Base-by-base conservation (phyloP, 2,329 filamentous ascomycete species). In the Paraphoma chrysanthemicola region DNA sequence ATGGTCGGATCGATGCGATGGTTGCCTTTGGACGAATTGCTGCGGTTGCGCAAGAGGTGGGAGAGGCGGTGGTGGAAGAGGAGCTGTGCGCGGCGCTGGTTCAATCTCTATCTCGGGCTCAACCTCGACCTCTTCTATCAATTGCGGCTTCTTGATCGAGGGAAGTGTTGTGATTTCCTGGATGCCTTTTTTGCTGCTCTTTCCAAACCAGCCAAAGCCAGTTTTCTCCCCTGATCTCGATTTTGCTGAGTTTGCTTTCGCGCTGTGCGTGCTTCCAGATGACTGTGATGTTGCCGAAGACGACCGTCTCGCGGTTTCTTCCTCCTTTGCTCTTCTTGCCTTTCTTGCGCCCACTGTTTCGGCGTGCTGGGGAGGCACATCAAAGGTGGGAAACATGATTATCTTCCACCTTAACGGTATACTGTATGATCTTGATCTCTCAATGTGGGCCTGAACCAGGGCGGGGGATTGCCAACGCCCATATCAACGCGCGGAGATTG, bases 341-440 rank as follows among this genome's bases (percentile, higher is more conserved):
- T 67, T 70, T 51, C 67, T 63, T 31, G 64, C 66, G 28, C 67
- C 63, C 30, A 69, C 60, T 3, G 67, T 70, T 57, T 70, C 67
- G 11, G 67, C 63, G 45, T 70, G 66, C 43, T 60, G 57, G 12
- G 67, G 64, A 46, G 66, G 67, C 33, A 68, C 60, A 53, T 69
- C 66, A 49, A 69, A 70, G 23, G 66, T 69, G 41, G 67, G 67
- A 48, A 70, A 70, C 67, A 70, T 23, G 23, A 23, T 5, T 23
- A 23, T 23, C 23, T 23, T 23, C 23, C 23, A 23, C 23, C 23
- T 23, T 23, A 23, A 23, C 23, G 23, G 23, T 23, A 23, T 23
- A 5, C 23, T 23, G 23, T 23, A 23, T 23, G 23, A 23, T 70
- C 44, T 44, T 48, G 60, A 51, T 45, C 23, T 43, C 48, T 54